Evolutionary conservation across 768 basidiomycete species (phyloP).

Genomic region (Tylopilus sp.): DNA sequence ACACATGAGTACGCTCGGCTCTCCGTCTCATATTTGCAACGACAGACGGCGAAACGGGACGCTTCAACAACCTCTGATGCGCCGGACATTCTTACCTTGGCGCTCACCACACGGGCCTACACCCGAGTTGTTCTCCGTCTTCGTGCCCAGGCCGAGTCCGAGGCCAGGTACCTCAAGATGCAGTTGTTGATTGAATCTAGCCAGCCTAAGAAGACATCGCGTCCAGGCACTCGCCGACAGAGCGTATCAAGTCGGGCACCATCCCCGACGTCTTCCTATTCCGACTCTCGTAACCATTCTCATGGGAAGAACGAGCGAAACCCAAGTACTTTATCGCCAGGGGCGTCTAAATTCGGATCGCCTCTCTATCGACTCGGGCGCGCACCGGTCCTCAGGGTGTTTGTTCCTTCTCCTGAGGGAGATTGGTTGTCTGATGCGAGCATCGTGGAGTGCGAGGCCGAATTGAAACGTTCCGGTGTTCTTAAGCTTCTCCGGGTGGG

Average conservation of each 20-base stretch:
- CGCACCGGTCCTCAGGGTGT: constrained; percentile 75
- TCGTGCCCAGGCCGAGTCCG: constrained; percentile 74
- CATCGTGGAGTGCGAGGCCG: constrained; percentile 78
- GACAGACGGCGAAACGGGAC: constrained; percentile 38
- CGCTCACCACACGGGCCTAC: constrained; percentile 69
- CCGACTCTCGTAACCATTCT: constrained; percentile 39
- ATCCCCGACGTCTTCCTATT: constrained; percentile 49
- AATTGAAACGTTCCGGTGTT: constrained; percentile 56
- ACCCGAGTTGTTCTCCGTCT: constrained; percentile 77
- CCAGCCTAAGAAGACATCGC: background rate
- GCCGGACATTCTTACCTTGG: constrained; percentile 48
- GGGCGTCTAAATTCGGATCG: constrained; percentile 49
- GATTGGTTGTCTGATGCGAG: constrained; percentile 84
- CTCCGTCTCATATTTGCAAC: constrained; percentile 56
- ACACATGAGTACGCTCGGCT: constrained; percentile 66
- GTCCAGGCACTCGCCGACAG: constrained; percentile 33
- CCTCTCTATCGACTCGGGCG: constrained; percentile 69
- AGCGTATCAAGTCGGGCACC: constrained; percentile 59
- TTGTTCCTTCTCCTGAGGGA: constrained; percentile 83
- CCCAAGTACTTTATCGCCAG: constrained; percentile 23
- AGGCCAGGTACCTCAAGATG: constrained; percentile 26
- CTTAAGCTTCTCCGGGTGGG: constrained; percentile 62
- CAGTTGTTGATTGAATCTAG: constrained; percentile 1
- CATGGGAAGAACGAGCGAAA: constrained; percentile 29
- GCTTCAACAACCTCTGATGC: constrained; percentile 38